Percentiles rank a stretch among this genome's conserved stretches.
Conservation (phyloP, 75 land plant genomes). For the Pinus taeda region DNA sequence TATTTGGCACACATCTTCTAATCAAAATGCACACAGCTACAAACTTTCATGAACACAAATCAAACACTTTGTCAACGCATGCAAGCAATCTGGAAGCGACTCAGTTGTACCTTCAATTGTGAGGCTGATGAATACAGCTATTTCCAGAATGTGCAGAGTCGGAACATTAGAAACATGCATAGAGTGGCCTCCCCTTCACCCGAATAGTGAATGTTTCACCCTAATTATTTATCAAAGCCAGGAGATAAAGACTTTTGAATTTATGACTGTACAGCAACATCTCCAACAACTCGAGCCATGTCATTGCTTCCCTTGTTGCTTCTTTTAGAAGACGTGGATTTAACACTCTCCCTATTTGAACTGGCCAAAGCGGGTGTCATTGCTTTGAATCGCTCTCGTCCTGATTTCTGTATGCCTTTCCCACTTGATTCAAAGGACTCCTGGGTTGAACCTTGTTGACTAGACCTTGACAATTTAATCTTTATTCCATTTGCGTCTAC, state of each 20-base stretch:
- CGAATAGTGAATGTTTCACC: neutral
- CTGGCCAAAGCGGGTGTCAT: neutral
- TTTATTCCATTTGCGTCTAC: slow-evolving; percentile 1
- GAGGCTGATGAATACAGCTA: neutral
- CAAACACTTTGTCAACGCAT: neutral
- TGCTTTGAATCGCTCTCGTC: neutral
- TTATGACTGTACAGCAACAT: slow-evolving; percentile 11
- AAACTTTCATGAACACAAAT: neutral
- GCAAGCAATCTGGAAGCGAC: neutral
- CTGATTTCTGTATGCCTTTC: neutral
- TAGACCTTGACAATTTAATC: neutral
- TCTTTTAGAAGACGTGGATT: slow-evolving; percentile 9
- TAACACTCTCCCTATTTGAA: slow-evolving; percentile 1
- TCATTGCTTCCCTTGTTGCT: slow-evolving; percentile 6
- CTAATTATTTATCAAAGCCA: neutral
- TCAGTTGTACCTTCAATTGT: neutral
- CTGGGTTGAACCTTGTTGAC: neutral
- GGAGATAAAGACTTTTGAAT: neutral
- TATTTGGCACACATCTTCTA: neutral
- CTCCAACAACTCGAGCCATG: slow-evolving; percentile 7
- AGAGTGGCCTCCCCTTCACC: neutral
- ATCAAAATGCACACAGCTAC: neutral
- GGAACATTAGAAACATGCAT: neutral
- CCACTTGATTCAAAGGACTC: neutral
- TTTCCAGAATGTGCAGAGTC: neutral